Evolutionary conservation across 305 asterid genomes (phyloP), one percentile per base, ranked within the genome.

Genomic region (Solanum aculeatissimum): DNA sequence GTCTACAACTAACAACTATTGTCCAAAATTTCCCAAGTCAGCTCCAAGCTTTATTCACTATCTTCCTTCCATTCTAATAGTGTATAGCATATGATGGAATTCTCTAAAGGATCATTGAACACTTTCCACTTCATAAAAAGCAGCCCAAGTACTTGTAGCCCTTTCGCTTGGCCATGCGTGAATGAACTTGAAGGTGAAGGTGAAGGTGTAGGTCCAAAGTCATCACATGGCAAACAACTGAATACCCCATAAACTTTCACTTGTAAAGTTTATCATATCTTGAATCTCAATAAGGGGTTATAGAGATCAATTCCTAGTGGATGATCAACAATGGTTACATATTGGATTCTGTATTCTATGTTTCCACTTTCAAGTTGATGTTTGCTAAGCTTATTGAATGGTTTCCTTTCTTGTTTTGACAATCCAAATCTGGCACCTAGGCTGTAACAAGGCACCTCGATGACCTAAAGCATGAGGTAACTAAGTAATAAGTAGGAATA

Each of bases 261-360:
- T 27, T 13, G 11, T 63, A 1, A 27, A 13, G 9, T 13, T 2
- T 13, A 63, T 27, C 4, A 7, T 12, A 55, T 19, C 25, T 55
- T 57, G 6, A 83, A 98, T 95, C 5, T 94, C 98, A 23, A 92
- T 96, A 63, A 87, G 95, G 90, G 98, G 98, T 95, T 77, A 93
- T 95, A 75, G 97, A 96, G 92, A 89, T 92, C 9, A 94, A 95
- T 86, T 93, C 97, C 90, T 96, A 21, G 82, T 85, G 29, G 98
- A 96, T 85, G 98, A 95, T 92, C 97, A 96, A 85, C 98, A 95
- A 85, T 95, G 98, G 98, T 96, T 69, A 95, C 98, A 85, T 93
- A 96, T 79, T 95, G 98, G 99, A 88, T 95, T 84, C 91, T 96
- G 81, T 95, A 94, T 92, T 95, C 97, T 60, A 91, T 95, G 98